Base-by-base conservation (phyloP, 768 basidiomycete genomes). In the Tricholoma matsutake region DNA sequence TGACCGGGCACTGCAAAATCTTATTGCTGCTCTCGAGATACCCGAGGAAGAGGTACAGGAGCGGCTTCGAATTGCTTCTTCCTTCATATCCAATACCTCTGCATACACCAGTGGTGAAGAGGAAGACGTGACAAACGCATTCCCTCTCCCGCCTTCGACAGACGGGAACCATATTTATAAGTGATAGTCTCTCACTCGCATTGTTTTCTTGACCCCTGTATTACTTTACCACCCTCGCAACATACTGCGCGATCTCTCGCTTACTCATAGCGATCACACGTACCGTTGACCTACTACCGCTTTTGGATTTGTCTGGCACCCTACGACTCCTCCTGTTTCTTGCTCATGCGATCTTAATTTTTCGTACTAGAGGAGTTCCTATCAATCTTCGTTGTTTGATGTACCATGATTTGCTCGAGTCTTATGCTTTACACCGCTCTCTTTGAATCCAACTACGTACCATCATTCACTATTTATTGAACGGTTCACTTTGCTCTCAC, bases 1-100 rank as follows among this genome's bases (percentile, higher is more conserved):
- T 53, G 79, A 84, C 56, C 81, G 78, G 49, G 86, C 87, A 14
- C 72, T 90, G 64, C 79, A 78, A 68, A 86, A 85, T n/a, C 76
- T 90, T 56, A 81, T 89, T 60, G 87, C 85, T 20, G 88, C 85
- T n/a, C 79, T 91, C 45, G 81, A 86, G 35, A 73, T 79, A 2
- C 69, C 79, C 1, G 75, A 78, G 49, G 77, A 79, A 35, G 79
- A 81, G 58, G 76, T 78, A 2, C 76, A 83, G 64, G 77, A 76
- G 57, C 75, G 83, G 32, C 70, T 86, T 65, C 77, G 86, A 49
- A 77, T 86, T 28, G 78, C 81, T 16, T 88, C 87, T 3, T 85
- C 85, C 1, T 58, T 80, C 47, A 64, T 76, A 13, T 77, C 78
- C 29, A 65, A 66, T 7, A 66, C 64, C 7, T 77, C 77, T 2